These are phyloP conservation scores for Cystobasidium onofrii DNA, from an alignment of 768 basidiomycete species.

Conservation along the genomic window DNA sequence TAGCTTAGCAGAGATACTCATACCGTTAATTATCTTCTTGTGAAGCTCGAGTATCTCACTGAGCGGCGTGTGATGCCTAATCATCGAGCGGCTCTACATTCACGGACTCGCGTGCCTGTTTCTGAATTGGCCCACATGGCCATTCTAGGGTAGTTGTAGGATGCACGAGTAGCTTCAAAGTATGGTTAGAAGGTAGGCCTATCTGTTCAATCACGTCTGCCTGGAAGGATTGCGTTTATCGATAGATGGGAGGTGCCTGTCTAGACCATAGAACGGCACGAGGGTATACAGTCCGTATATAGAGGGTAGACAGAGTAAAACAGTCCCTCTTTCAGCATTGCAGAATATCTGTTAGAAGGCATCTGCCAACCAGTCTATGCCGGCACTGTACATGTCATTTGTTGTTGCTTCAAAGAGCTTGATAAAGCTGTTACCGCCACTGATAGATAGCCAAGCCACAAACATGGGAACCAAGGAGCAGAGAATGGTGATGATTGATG, in stretches of 20 bases:
- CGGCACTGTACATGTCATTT: neutral
- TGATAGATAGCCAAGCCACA: too few relatives aligned
- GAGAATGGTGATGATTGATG: too few relatives aligned
- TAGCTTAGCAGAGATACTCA: neutral
- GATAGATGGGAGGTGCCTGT: neutral
- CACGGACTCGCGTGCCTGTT: conserved; percentile 3
- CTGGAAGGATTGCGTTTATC: neutral
- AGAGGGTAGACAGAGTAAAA: neutral
- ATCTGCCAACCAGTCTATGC: neutral
- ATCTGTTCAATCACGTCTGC: neutral
- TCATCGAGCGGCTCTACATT: neutral
- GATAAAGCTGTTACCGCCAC: neutral
- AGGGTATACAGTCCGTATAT: neutral
- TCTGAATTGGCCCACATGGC: neutral
- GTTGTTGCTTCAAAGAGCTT: neutral
- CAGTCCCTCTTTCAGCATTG: neutral
- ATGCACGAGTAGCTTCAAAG: neutral
- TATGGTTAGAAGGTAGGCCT: neutral
- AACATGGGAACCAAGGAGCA: too few relatives aligned
- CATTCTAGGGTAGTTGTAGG: neutral
- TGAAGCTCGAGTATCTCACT: neutral
- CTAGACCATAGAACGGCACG: neutral
- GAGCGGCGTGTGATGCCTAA: neutral
- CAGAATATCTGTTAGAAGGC: neutral
- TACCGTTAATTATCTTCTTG: neutral